phyloP scores from a whole-genome alignment of 805 yeast genomes.

The Middelhovenomyces tepae region DNA sequence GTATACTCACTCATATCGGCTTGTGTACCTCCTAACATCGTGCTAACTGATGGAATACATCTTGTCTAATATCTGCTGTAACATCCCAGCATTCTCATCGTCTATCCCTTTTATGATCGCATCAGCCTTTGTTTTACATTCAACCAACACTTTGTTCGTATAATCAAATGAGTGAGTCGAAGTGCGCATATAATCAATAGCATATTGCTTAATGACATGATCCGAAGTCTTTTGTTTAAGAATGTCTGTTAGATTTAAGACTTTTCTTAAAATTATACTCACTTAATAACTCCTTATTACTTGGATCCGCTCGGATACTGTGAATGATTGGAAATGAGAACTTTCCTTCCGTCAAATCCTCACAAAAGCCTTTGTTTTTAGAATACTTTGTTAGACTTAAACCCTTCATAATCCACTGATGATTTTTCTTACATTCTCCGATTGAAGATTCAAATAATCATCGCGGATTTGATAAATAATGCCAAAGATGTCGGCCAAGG shows the following conservation, averaged over 20 bases:
- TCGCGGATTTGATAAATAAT: constrained; percentile 78
- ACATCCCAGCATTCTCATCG: constrained; percentile 6
- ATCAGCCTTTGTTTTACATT: constrained; percentile 21
- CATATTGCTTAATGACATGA: constrained; percentile 39
- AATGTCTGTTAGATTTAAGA: constrained; percentile 29
- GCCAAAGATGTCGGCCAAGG: constrained; percentile 70
- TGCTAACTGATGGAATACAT: constrained; percentile 11
- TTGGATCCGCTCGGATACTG: constrained; percentile 34
- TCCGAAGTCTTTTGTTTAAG: constrained; percentile 46
- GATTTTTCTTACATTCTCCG: constrained; percentile 20
- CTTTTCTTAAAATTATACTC: constrained; percentile 6
- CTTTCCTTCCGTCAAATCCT: constrained; percentile 86
- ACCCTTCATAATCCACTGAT: too few relatives aligned
- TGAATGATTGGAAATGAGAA: constrained; percentile 81
- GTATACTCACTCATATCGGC: too few relatives aligned
- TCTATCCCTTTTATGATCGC: constrained; percentile 14
- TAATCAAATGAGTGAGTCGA: constrained; percentile 35
- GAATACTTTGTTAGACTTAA: constrained; percentile 27
- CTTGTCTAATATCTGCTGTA: constrained; percentile 13
- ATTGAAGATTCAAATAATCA: constrained; percentile 65
- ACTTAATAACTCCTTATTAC: constrained; percentile 34
- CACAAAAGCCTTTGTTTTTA: constrained; percentile 69
- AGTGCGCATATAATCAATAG: constrained; percentile 38
- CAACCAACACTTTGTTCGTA: constrained; percentile 25
- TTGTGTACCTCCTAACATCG: too few relatives aligned